phyloP scores from a whole-genome alignment of 2,329 filamentous ascomycete genomes.

The Coccinonectria pachysandricola region DNA sequence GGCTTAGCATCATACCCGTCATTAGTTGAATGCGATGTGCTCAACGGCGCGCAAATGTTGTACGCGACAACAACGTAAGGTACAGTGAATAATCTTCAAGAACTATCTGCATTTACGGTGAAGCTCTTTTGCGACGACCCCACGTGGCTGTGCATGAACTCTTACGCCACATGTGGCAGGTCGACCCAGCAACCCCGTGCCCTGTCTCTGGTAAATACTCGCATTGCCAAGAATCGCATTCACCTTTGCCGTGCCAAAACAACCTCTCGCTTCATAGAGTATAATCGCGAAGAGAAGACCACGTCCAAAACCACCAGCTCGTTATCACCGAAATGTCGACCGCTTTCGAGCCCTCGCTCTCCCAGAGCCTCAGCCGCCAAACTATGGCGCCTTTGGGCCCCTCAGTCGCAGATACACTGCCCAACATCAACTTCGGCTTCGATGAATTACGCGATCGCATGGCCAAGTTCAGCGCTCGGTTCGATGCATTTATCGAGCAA shows the following conservation, averaged over 20 bases:
- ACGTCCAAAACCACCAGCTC: not conserved
- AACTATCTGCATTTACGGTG: no score
- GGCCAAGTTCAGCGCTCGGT: conserved; percentile 80
- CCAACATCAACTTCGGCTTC: conserved; percentile 89
- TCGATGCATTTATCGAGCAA: conserved; percentile 89
- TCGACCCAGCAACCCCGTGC: conserved; percentile 23
- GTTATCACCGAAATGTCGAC: conserved; percentile 35
- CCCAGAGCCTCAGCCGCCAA: conserved; percentile 49
- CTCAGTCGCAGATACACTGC: conserved; percentile 68
- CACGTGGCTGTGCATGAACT: conserved; percentile 18
- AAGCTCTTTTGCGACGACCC: conserved; percentile 13
- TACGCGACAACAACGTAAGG: no score
- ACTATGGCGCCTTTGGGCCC: conserved; percentile 47
- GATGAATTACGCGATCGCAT: conserved; percentile 92
- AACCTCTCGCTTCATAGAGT: no score
- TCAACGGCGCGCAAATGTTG: no score
- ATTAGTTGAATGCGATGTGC: no score
- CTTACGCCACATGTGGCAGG: conserved; percentile 15
- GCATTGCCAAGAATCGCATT: no score
- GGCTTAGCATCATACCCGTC: no score
- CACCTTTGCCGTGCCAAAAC: no score
- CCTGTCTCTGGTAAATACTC: conserved; percentile 13
- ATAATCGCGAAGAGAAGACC: not conserved
- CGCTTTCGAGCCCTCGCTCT: conserved; percentile 60
- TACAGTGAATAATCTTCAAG: no score